These are phyloP conservation scores for Exidia glandulosa DNA, from an alignment of 768 basidiomycete genomes.

Conservation along the genomic window DNA sequence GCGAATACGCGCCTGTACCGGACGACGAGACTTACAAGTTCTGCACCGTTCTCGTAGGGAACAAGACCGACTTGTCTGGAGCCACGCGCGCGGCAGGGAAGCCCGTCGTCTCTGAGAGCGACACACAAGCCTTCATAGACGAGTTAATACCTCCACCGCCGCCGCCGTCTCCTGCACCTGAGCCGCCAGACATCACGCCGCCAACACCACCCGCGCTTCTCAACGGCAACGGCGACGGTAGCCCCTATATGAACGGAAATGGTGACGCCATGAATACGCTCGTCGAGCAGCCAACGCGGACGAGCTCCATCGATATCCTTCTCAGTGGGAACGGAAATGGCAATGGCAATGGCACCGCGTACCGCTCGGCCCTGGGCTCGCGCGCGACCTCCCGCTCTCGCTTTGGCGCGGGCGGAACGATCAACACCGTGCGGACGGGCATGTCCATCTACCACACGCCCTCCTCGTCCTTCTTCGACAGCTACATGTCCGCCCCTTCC, in stretches of 20 bases:
- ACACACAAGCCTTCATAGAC: conserved; percentile 45
- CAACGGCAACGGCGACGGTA: no score
- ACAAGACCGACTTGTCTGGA: conserved; percentile 56
- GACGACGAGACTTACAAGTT: conserved; percentile 53
- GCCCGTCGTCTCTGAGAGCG: conserved; percentile 23
- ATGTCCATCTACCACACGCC: conserved; percentile 67
- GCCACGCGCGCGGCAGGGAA: conserved; percentile 10
- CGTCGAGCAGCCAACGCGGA: conserved; percentile 13
- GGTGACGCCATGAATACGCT: neutral
- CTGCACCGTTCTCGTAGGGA: conserved; percentile 61
- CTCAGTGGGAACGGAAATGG: neutral
- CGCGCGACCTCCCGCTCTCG: conserved; percentile 35
- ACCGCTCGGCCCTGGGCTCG: conserved; percentile 21
- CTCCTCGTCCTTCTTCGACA: conserved; percentile 62
- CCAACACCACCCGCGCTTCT: no score
- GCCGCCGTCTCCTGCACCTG: neutral
- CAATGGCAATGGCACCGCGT: neutral
- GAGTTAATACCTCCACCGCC: conserved; percentile 30
- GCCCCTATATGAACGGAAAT: neutral
- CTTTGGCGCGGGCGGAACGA: conserved; percentile 39
- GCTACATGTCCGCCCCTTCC: conserved; percentile 35
- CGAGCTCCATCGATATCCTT: conserved; percentile 22
- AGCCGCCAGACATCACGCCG: neutral
- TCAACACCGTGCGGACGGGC: conserved; percentile 46
- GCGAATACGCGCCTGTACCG: conserved; percentile 48